Percentiles rank a stretch among this genome's conserved stretches.
Conservation (phyloP, 176 grass and related monocot genomes). For the Triticum urartu region DNA sequence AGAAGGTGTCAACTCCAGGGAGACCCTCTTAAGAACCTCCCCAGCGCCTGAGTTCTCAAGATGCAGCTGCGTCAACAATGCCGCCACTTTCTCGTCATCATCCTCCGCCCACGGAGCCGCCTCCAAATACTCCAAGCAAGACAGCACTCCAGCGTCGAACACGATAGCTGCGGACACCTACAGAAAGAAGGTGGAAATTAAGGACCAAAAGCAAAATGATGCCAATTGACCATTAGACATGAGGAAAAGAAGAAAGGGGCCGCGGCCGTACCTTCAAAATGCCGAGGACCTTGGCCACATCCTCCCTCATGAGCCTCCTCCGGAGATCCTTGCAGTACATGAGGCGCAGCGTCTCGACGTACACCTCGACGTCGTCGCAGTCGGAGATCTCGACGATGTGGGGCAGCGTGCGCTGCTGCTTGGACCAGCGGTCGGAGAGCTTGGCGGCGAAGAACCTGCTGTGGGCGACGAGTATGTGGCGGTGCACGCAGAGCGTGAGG, state of each 20-base stretch:
- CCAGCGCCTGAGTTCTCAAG: constrained; percentile 77
- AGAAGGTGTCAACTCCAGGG: constrained; percentile 61
- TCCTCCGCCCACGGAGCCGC: constrained; percentile 87
- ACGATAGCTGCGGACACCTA: constrained; percentile 84
- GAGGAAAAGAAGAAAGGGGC: not conserved
- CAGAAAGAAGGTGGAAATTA: constrained; percentile 8
- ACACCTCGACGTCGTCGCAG: constrained; percentile 95
- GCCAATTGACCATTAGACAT: not conserved
- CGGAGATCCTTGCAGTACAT: constrained; percentile 99
- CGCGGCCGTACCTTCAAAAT: constrained; percentile 70
- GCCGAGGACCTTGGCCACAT: constrained; percentile 87
- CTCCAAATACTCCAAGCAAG: constrained; percentile 81
- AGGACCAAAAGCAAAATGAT: not conserved
- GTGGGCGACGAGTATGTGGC: constrained; percentile 80
- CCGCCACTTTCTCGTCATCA: constrained; percentile 90
- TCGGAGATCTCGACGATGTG: constrained; percentile 98
- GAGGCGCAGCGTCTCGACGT: constrained; percentile 87
- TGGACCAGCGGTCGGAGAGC: constrained; percentile 93
- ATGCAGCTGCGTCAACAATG: constrained; percentile 78
- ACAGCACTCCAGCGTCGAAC: constrained; percentile 82
- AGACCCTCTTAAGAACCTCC: constrained; percentile 93
- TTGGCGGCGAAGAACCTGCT: constrained; percentile 97
- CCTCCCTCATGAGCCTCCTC: constrained; percentile 84
- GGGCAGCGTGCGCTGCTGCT: constrained; percentile 83
- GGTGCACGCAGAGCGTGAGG: constrained; percentile 77